Conservation (phyloP, 352 stramenopile species). For the Pythium utonaiense region DNA sequence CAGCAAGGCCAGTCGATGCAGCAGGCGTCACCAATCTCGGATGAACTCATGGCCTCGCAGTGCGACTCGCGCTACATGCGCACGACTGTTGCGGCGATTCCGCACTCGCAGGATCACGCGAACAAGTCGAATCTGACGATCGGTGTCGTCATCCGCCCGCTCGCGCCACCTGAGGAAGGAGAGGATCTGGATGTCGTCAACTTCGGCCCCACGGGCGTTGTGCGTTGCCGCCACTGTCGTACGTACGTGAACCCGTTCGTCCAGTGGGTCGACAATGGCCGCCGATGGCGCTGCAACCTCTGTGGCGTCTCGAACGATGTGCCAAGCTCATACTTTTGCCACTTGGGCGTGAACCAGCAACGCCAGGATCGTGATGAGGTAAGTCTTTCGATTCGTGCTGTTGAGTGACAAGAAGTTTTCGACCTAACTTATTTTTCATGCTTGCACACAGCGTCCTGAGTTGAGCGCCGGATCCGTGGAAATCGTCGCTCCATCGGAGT, state of each 20-base stretch:
- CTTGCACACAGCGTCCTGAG: conserved; percentile 75
- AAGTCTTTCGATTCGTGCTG: too few relatives aligned
- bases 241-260: conserved; percentile 90
- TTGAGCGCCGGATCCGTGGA: conserved; percentile 75
- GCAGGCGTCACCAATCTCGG: conserved; percentile 40
- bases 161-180: conserved; percentile 64
- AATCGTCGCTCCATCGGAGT: conserved; percentile 84
- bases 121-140: conserved; percentile 85
- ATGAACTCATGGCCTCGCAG: conserved; percentile 71
- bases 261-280: conserved; percentile 87
- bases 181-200: conserved; percentile 83
- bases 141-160: conserved; percentile 77
- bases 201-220: conserved; percentile 77
- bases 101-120: conserved; percentile 79
- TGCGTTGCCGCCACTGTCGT: conserved; percentile 87
- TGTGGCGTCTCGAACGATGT: conserved; percentile 89
- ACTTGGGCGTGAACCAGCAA: conserved; percentile 93
- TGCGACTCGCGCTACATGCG: conserved; percentile 84
- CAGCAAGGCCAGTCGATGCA: conserved; percentile 41
- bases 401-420: too few relatives aligned
- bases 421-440: too few relatives aligned
- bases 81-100: conserved; percentile 64
- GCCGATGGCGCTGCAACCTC: conserved; percentile 86
- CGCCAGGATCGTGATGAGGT: conserved; percentile 92
- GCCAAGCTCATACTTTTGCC: conserved; percentile 97